Evolutionary conservation across 192 early-diverging fungal species (phyloP).

Genomic region (Mortierella alpina): DNA sequence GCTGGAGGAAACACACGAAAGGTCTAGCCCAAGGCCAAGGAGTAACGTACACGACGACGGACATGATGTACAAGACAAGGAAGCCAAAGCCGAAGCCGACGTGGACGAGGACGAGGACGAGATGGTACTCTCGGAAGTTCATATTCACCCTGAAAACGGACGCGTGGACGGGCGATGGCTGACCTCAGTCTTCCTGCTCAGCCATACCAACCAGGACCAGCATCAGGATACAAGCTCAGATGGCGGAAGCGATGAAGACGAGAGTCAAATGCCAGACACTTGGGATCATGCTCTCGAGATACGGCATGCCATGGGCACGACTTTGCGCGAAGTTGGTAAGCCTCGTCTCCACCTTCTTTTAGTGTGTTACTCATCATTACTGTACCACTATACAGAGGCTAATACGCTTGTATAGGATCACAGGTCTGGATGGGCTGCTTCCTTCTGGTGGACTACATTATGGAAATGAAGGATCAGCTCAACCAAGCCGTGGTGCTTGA

Average conservation of each 20-base stretch:
- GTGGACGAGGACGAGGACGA: conserved; percentile 18
- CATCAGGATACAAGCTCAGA: neutral
- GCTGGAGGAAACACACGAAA: too few species aligned
- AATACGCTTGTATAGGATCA: conserved; percentile 6
- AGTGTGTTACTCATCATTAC: neutral
- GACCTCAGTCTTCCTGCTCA: conserved; percentile 13
- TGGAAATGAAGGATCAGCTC: conserved; percentile 7
- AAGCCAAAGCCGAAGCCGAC: neutral
- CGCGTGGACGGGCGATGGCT: conserved; percentile 23
- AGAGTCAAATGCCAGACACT: neutral
- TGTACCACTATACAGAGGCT: neutral
- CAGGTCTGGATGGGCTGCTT: conserved; percentile 54
- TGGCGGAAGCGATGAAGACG: neutral
- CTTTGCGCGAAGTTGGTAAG: conserved; percentile 31
- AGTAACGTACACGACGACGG: neutral
- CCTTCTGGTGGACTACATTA: conserved; percentile 32
- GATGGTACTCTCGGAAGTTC: conserved; percentile 38
- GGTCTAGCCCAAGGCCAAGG: too few species aligned
- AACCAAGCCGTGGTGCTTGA: conserved; percentile 11
- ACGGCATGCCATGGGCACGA: conserved; percentile 40
- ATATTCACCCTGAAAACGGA: conserved; percentile 41
- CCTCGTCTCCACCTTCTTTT: neutral
- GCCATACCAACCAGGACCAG: neutral
- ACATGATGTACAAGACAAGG: neutral
- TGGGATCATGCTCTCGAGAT: conserved; percentile 41